Evolutionary conservation across 768 basidiomycete genomes (phyloP).

Genomic region (Ephemerocybe angulata): DNA sequence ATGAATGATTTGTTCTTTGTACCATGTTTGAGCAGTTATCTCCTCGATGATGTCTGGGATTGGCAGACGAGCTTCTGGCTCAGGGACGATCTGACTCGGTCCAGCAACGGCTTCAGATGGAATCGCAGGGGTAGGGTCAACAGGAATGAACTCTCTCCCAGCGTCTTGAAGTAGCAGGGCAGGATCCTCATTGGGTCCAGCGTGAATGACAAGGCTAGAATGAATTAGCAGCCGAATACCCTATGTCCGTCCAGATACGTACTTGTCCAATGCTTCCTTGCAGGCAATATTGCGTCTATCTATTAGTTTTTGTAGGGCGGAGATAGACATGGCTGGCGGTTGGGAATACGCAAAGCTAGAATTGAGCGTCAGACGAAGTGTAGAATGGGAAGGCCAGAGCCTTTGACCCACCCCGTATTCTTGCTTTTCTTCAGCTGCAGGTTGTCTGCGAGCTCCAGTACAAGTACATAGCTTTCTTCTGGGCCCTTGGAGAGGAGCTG

Average conservation of each 20-base stretch:
- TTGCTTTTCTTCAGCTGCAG: constrained; percentile 31
- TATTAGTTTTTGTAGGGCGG: constrained; percentile 64
- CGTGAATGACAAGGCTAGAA: constrained; percentile 56
- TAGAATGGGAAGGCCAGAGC: neutral
- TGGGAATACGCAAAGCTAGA: constrained; percentile 24
- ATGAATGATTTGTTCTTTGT: constrained; percentile 56
- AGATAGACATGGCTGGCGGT: constrained; percentile 45
- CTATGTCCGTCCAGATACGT: constrained; percentile 8
- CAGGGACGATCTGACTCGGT: constrained; percentile 23
- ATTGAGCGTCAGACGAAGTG: neutral
- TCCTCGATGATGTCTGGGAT: constrained; percentile 59
- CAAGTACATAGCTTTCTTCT: constrained; percentile 38
- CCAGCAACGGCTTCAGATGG: neutral
- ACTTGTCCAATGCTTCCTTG: constrained; percentile 66
- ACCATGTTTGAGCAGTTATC: constrained; percentile 58
- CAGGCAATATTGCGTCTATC: constrained; percentile 68
- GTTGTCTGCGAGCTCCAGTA: constrained; percentile 42
- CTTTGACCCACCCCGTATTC: constrained; percentile 24
- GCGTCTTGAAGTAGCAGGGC: constrained; percentile 61
- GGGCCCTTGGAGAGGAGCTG: constrained; percentile 17
- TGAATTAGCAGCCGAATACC: neutral
- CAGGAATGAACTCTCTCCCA: constrained; percentile 66
- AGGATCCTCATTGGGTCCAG: constrained; percentile 53
- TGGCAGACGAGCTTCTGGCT: constrained; percentile 50
- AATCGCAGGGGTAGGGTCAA: constrained; percentile 44